Evolutionary conservation across 371 early-diverging fungal genomes (phyloP).

Genomic region (Mucor irregularis): DNA sequence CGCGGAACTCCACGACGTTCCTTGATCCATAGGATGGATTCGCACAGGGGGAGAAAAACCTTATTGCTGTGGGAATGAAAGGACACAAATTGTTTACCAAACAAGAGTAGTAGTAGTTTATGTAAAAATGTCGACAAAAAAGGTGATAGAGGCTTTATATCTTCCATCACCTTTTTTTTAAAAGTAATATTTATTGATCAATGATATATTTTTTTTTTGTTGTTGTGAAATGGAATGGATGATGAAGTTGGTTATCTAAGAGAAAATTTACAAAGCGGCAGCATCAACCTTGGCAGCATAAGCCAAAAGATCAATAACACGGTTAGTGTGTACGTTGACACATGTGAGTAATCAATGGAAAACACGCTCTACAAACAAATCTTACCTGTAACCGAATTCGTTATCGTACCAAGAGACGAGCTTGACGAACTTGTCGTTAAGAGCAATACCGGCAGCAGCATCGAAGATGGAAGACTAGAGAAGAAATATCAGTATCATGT

Average conservation of each 20-base stretch:
- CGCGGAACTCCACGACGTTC: too few relatives aligned
- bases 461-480: slow-evolving; percentile 89
- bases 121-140: too few relatives aligned
- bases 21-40: too few relatives aligned
- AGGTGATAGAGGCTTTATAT: too few relatives aligned
- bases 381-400: slow-evolving; percentile 86
- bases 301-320: slow-evolving; percentile 87
- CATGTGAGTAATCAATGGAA: not conserved
- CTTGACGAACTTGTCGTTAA: slow-evolving; percentile 97
- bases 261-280: slow-evolving; percentile 14
- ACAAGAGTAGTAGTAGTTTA: too few relatives aligned
- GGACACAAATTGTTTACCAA: too few relatives aligned
- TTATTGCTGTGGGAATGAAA: too few relatives aligned
- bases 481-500: not conserved
- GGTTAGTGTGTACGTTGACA: slow-evolving; percentile 51
- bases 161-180: too few relatives aligned
- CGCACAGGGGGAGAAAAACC: too few relatives aligned
- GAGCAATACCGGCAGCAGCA: slow-evolving; percentile 95
- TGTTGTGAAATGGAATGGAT: too few relatives aligned
- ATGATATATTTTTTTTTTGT: not conserved
- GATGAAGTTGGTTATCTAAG: not conserved
- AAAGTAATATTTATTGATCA: not conserved
- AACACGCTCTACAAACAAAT: not conserved
- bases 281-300: slow-evolving; percentile 70
- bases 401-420: slow-evolving; percentile 94